Percentiles rank a stretch among this genome's conserved stretches.
Conservation (phyloP, 169 alveolate species). For the Plasmodium malariae region DNA sequence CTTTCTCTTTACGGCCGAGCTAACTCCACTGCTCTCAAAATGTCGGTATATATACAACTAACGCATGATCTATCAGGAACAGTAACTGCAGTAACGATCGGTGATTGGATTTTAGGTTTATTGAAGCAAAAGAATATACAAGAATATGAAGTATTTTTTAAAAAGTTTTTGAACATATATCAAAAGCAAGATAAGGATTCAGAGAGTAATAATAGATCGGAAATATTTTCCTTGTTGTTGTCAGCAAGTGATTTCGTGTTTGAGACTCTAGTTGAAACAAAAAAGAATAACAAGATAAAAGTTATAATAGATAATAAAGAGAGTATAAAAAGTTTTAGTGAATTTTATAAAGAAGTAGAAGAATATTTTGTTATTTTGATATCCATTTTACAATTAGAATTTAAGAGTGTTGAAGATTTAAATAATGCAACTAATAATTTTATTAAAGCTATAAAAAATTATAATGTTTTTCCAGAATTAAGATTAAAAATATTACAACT, state of each 20-base stretch:
- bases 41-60: slow-evolving; percentile 84
- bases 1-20: too few species aligned
- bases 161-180: slow-evolving; percentile 81
- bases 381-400: slow-evolving; percentile 83
- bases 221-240: slow-evolving; percentile 80
- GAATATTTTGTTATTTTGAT: slow-evolving; percentile 86
- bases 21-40: too few species aligned
- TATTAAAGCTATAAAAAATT: slow-evolving; percentile 77
- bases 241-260: slow-evolving; percentile 82
- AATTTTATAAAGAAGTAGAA: slow-evolving; percentile 78
- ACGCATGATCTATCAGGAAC: slow-evolving; percentile 86
- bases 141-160: slow-evolving; percentile 80
- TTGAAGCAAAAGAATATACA: slow-evolving; percentile 80
- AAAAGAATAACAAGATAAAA: slow-evolving; percentile 78
- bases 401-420: slow-evolving; percentile 81
- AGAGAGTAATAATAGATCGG: slow-evolving; percentile 81
- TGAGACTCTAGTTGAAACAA: slow-evolving; percentile 83
- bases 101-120: slow-evolving; percentile 84
- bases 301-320: slow-evolving; percentile 76
- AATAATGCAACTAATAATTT: slow-evolving; percentile 83
- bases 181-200: slow-evolving; percentile 85
- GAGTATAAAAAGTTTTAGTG: slow-evolving; percentile 30
- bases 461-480: slow-evolving; percentile 79
- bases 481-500: slow-evolving; percentile 80
- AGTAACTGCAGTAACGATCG: slow-evolving; percentile 85